A percentile compares a stretch with the other conserved stretches of the same genome.
These are phyloP conservation scores for Alternaria tenuissima DNA, from an alignment of 2,329 filamentous ascomycete genomes.

Conservation along the genomic window DNA sequence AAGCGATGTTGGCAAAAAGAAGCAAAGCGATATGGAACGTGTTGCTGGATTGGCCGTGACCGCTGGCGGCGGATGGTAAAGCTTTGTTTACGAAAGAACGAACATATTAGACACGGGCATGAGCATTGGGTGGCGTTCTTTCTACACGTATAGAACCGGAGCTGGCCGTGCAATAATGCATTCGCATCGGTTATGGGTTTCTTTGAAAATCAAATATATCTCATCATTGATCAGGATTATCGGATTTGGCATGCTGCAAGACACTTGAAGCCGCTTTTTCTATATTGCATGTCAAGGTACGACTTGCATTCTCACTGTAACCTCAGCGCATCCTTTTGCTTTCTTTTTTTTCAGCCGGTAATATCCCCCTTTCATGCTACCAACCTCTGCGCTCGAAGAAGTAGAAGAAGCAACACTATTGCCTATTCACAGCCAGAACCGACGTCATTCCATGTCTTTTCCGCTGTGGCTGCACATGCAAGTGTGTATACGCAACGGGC, in stretches of 20 bases:
- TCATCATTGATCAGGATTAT: neutral
- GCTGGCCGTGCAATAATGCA: neutral
- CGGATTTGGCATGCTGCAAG: neutral
- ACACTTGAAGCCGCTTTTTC: neutral
- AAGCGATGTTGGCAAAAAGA: constrained; percentile 83
- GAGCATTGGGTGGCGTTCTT: constrained; percentile 19
- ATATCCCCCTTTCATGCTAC: constrained; percentile 1
- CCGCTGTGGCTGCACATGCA: neutral
- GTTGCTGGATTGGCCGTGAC: constrained; percentile 90
- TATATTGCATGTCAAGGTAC: neutral
- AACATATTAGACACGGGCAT: constrained; percentile 2
- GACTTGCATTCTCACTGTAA: neutral
- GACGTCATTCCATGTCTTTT: neutral
- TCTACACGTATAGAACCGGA: neutral
- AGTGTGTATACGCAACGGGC: neutral
- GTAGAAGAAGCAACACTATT: neutral
- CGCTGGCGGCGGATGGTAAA: constrained; percentile 89
- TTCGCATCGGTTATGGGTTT: neutral
- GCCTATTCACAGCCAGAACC: neutral
- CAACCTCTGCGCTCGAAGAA: neutral
- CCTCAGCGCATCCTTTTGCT: neutral
- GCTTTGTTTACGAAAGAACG: neutral
- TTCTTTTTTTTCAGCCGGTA: neutral
- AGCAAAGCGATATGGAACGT: constrained; percentile 74
- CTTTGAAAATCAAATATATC: neutral